Percentiles rank a stretch among this genome's conserved stretches.
These are phyloP conservation scores for Mycena pura DNA, from an alignment of 768 basidiomycete species.

Conservation along the genomic window DNA sequence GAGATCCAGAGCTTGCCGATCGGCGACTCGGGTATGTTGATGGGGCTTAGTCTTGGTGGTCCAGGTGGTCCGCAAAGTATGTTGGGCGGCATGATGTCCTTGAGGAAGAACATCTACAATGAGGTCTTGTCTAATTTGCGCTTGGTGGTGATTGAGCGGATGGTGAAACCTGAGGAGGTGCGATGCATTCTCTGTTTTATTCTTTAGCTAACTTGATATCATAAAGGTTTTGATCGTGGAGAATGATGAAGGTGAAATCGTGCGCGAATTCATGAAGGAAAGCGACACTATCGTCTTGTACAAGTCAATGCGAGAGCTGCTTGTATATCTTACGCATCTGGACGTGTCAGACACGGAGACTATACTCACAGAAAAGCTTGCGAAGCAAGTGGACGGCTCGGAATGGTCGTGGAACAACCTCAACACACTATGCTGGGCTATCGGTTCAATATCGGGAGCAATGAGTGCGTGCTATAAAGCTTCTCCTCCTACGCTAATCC, in stretches of 20 bases:
- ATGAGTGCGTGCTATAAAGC: constrained; percentile 77
- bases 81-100: constrained; percentile 76
- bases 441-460: constrained; percentile 97
- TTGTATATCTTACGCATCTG: constrained; percentile 97
- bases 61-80: constrained; percentile 65
- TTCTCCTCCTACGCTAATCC: neutral
- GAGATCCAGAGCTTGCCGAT: constrained; percentile 94
- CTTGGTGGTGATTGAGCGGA: constrained; percentile 95
- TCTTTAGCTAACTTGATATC: neutral
- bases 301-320: constrained; percentile 97
- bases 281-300: constrained; percentile 97
- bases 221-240: constrained; percentile 93
- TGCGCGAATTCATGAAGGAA: constrained; percentile 99
- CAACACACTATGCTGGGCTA: constrained; percentile 99
- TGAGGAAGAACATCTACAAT: constrained; percentile 94
- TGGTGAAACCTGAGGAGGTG: constrained; percentile 99
- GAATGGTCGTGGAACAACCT: constrained; percentile 99
- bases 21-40: constrained; percentile 83
- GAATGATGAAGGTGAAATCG: constrained; percentile 99
- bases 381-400: constrained; percentile 95
- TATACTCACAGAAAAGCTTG: constrained; percentile 95
- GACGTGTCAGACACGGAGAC: constrained; percentile 97
- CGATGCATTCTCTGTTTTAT: constrained; percentile 26
- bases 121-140: constrained; percentile 95
- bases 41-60: constrained; percentile 87